phyloP scores from a whole-genome alignment of 139 green algal genomes.

The Pseudopediastrum boryanum region DNA sequence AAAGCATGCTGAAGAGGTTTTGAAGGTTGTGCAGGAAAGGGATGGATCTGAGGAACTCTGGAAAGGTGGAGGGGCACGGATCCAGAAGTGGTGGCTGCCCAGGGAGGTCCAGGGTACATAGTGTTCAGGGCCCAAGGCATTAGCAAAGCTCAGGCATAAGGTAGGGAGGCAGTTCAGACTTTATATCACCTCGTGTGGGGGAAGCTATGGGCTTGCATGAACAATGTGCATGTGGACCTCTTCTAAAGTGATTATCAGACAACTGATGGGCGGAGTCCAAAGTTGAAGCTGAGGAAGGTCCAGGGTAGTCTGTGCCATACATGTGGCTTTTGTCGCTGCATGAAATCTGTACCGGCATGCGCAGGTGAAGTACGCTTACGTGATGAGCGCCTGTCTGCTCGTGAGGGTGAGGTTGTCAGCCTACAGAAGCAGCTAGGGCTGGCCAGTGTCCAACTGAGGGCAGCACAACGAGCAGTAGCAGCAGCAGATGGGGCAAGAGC shows the following conservation, averaged over 20 bases:
- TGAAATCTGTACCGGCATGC: too few species aligned
- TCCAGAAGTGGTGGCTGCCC: too few species aligned
- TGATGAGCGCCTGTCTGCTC: not conserved
- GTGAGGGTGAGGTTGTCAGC: not conserved
- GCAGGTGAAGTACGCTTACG: slow-evolving; percentile 1
- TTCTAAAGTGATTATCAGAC: not conserved
- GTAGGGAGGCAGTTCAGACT: too few species aligned
- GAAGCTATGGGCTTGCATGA: not conserved
- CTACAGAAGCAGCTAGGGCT: slow-evolving; percentile 21
- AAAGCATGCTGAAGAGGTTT: too few species aligned
- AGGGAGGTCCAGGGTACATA: too few species aligned
- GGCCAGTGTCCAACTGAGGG: slow-evolving; percentile 12
- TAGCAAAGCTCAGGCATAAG: too few species aligned
- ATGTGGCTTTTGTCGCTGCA: not conserved
- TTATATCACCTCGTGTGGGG: not conserved
- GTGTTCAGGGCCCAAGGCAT: too few species aligned
- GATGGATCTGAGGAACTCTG: too few species aligned
- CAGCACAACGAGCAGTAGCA: not conserved
- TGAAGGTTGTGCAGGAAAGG: too few species aligned
- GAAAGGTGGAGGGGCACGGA: too few species aligned
- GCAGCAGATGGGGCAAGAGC: slow-evolving; percentile 26
- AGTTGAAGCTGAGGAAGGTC: too few species aligned
- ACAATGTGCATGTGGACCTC: not conserved
- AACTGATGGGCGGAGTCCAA: too few species aligned
- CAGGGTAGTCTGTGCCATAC: not conserved